These are phyloP conservation scores for Hemisphaericaspora xylanilytica DNA, from an alignment of 1,139 yeast species.

Conservation along the genomic window DNA sequence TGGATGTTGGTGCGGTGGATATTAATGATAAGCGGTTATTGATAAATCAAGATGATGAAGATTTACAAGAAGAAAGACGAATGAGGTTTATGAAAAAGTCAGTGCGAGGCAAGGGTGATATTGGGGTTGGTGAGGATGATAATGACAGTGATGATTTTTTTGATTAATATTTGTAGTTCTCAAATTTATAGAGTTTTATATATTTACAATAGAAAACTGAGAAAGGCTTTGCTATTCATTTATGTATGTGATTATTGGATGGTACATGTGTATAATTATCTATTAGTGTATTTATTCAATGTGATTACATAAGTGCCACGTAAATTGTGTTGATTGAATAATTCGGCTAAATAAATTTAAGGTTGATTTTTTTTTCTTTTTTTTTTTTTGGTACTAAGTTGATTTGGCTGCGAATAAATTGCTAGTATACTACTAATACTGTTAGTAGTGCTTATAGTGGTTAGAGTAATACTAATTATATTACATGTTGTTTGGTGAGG, in stretches of 20 bases:
- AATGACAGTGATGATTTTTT: conserved; percentile 39
- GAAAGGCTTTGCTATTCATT: too few species aligned
- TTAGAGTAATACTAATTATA: too few species aligned
- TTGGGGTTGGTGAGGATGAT: conserved; percentile 30
- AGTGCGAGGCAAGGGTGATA: conserved; percentile 32
- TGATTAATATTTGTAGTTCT: too few species aligned
- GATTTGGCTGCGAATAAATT: too few species aligned
- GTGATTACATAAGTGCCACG: too few species aligned
- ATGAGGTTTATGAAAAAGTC: conserved; percentile 57
- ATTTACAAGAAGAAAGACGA: conserved; percentile 44
- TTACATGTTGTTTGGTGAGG: too few species aligned
- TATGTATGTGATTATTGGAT: too few species aligned
- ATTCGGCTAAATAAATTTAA: neutral
- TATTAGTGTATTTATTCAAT: too few species aligned
- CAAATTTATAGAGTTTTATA: neutral
- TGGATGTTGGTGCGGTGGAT: conserved; percentile 61
- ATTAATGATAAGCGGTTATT: conserved; percentile 64
- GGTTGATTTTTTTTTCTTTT: neutral
- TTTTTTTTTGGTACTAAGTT: neutral
- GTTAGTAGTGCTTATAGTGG: too few species aligned
- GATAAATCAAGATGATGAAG: conserved; percentile 59
- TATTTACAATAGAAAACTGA: neutral
- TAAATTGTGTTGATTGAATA: too few species aligned
- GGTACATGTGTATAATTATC: too few species aligned
- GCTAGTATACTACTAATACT: too few species aligned